phyloP scores from a whole-genome alignment of 306 rosid genomes.

The Spatholobus suberectus region DNA sequence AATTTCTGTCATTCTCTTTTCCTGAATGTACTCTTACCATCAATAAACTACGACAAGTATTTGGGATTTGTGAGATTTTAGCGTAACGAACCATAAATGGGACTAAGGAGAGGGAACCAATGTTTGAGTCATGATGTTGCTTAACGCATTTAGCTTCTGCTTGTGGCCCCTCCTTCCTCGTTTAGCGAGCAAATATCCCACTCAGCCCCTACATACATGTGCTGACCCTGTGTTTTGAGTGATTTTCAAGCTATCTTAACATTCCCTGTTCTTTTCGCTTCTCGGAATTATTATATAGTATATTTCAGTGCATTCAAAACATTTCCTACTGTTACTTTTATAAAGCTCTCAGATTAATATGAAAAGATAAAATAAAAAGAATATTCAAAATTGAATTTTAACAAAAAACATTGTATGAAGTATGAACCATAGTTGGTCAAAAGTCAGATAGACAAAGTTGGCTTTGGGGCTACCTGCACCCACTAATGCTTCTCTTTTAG shows the following conservation, averaged over 20 bases:
- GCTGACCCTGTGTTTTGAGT: constrained; percentile 59
- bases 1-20: constrained; percentile 40
- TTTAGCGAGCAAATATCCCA: constrained; percentile 57
- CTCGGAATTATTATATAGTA: neutral
- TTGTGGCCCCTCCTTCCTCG: constrained; percentile 40
- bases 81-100: constrained; percentile 76
- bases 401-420: neutral
- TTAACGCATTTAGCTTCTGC: constrained; percentile 65
- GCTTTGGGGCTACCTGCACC: constrained; percentile 48
- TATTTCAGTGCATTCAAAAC: neutral
- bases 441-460: constrained; percentile 44
- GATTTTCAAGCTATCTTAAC: constrained; percentile 48
- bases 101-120: constrained; percentile 46
- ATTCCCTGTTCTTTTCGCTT: constrained; percentile 39
- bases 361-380: too few species aligned
- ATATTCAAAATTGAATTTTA: too few species aligned
- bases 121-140: constrained; percentile 61
- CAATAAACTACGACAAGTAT: neutral
- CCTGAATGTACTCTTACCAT: constrained; percentile 1
- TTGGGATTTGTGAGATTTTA: constrained; percentile 82
- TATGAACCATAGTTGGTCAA: constrained; percentile 43
- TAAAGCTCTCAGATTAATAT: neutral
- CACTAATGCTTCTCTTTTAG: constrained; percentile 50
- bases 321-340: neutral
- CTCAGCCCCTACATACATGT: constrained; percentile 53